phyloP scores from a whole-genome alignment of 2,329 filamentous ascomycete genomes.

The Erysiphe neolycopersici region DNA sequence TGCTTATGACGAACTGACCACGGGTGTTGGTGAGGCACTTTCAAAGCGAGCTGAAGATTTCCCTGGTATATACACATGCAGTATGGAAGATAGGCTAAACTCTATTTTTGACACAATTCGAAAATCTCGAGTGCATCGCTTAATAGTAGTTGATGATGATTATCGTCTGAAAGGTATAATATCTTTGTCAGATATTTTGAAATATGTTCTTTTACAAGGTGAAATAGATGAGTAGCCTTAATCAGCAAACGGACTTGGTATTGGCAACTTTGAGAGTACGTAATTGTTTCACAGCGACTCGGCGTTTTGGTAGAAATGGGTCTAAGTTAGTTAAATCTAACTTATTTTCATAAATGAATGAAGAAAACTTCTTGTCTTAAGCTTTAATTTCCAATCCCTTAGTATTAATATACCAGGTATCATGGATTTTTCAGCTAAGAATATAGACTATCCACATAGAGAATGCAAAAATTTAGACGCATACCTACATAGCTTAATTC shows the following conservation, averaged over 20 bases:
- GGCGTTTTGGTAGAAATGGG: not conserved
- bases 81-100: conserved; percentile 68
- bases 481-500: not conserved
- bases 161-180: conserved; percentile 68
- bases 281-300: not conserved
- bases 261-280: not conserved
- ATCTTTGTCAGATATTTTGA: conserved; percentile 84
- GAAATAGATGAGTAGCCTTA: conserved; percentile 10
- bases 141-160: conserved; percentile 80
- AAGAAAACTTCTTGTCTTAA: too few relatives aligned
- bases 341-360: too few relatives aligned
- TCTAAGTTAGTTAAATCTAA: too few relatives aligned
- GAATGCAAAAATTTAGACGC: not conserved
- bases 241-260: not conserved
- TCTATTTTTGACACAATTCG: conserved; percentile 94
- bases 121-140: conserved; percentile 75
- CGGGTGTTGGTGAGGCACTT: conserved; percentile 69
- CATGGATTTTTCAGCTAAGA: not conserved
- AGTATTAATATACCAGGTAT: too few relatives aligned
- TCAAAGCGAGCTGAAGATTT: conserved; percentile 75
- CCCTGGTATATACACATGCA: conserved; percentile 90
- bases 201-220: conserved; percentile 59
- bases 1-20: conserved; percentile 67
- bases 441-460: not conserved
- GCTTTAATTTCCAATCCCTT: too few relatives aligned